Evolutionary conservation across 768 basidiomycete species (phyloP), one percentile per base, ranked within the genome.

Genomic region (Galerina marginata): DNA sequence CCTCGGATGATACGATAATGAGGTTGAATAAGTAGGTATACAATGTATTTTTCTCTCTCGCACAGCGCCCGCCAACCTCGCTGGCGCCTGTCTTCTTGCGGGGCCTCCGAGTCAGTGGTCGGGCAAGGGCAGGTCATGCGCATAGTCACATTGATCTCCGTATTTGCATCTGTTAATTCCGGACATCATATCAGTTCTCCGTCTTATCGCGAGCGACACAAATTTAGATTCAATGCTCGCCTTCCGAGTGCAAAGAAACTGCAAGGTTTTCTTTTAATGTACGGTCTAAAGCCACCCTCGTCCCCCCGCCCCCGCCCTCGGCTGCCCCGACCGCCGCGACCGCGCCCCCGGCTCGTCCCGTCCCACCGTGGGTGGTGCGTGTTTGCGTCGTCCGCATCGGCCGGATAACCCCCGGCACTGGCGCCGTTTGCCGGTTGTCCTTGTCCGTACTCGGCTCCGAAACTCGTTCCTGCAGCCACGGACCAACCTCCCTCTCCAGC

Each of bases 221-320:
- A 69, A 57, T 71, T 72, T 65, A 73, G 74, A 75, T 81, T 81
- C 72, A 74, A 82, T 85, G 89, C 92, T 93, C 87, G 90, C 92
- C 91, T 93, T 91, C 91, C 92, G 86, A 87, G 84, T 80, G 86
- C 85, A 85, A 87, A 93, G 82, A 93, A 93, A 84, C 82, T 89
- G 90, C 92, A 93, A 78, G 89, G 88, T 87, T 85, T 87, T 87
- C 88, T 86, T 87, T 87, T 92, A 85, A 80, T 90, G 77, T 83
- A 66, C 51, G 65, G 83, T 88, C 83, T 90, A 89, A 81, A 85
- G 65, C 84, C 86, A 61, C 82, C 83, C 45, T 84, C 84, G 42
- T 81, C 83, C 59, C 80, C 81, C 56, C 75, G 71, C 60, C 85
- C 80, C 60, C 81, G 69, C 50, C 78, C 76, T 42, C 81, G 70